Conservation (phyloP, 192 early-diverging fungal species). For the Piromyces finnis region DNA sequence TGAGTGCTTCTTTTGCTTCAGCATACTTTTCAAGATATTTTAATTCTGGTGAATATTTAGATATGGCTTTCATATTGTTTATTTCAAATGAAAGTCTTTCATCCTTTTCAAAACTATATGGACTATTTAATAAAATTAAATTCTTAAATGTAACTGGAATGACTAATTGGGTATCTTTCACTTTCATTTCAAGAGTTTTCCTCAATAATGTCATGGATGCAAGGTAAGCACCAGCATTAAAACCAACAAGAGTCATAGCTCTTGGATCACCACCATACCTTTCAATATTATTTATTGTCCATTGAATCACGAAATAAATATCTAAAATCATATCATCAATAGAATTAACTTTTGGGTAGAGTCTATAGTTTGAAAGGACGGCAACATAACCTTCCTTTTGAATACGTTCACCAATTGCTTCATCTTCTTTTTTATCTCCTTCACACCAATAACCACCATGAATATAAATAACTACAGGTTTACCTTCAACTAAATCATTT, state of each 20-base stretch:
- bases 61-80: background rate
- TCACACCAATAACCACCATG: background rate
- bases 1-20: background rate
- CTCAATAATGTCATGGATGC: background rate
- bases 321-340: background rate
- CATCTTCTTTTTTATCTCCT: background rate
- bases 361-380: background rate
- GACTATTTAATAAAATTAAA: background rate
- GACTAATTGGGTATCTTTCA: background rate
- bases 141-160: background rate
- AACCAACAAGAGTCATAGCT: background rate
- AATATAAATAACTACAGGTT: background rate
- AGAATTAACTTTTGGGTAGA: background rate
- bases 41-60: background rate
- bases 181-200: background rate
- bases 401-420: background rate
- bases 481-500: background rate
- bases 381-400: background rate
- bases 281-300: background rate
- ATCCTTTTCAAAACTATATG: background rate
- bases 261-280: background rate
- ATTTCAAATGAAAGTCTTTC: background rate
- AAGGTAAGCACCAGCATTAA: background rate
- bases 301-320: background rate
- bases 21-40: background rate